Percentiles rank a stretch among this genome's conserved stretches.
phyloP scores from a whole-genome alignment of 2,329 filamentous ascomycete genomes.

The Beauveria sp. region DNA sequence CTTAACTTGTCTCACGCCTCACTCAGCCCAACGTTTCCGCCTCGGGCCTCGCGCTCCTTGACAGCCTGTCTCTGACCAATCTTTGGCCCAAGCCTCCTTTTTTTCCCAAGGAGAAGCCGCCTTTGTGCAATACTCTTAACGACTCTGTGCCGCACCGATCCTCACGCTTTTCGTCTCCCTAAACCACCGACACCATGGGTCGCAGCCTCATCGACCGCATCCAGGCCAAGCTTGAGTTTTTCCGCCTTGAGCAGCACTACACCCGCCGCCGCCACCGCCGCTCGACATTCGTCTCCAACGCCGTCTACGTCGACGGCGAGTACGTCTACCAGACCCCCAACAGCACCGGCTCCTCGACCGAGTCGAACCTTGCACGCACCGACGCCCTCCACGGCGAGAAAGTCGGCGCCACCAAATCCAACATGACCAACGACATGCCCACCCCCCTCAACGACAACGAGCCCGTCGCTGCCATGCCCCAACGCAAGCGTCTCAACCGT shows the following conservation, averaged over 20 bases:
- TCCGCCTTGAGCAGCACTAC: conserved; percentile 92
- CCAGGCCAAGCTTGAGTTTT: conserved; percentile 73
- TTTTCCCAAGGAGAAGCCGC: too few relatives aligned
- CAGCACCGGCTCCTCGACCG: conserved; percentile 49
- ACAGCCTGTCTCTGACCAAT: background rate
- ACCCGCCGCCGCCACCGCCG: conserved; percentile 80
- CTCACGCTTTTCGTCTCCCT: background rate
- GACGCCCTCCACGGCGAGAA: conserved; percentile 31
- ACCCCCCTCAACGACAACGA: conserved; percentile 13
- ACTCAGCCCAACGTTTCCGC: background rate
- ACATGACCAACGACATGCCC: conserved; percentile 20
- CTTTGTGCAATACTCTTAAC: background rate
- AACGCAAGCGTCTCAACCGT: conserved; percentile 45
- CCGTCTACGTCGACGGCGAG: conserved; percentile 90
- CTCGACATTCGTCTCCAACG: conserved; percentile 81
- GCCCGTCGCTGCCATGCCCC: conserved; percentile 20
- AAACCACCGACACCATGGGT: conserved; percentile 28
- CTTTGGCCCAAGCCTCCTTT: background rate
- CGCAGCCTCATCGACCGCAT: conserved; percentile 51
- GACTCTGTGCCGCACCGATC: background rate
- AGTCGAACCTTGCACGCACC: conserved; percentile 29
- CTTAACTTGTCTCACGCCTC: background rate
- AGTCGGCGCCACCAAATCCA: conserved; percentile 20
- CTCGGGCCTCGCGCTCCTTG: background rate
- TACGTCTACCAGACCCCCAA: conserved; percentile 71